These are phyloP conservation scores for Colletotrichum magnum DNA, from an alignment of 2,329 filamentous ascomycete species.

Conservation along the genomic window DNA sequence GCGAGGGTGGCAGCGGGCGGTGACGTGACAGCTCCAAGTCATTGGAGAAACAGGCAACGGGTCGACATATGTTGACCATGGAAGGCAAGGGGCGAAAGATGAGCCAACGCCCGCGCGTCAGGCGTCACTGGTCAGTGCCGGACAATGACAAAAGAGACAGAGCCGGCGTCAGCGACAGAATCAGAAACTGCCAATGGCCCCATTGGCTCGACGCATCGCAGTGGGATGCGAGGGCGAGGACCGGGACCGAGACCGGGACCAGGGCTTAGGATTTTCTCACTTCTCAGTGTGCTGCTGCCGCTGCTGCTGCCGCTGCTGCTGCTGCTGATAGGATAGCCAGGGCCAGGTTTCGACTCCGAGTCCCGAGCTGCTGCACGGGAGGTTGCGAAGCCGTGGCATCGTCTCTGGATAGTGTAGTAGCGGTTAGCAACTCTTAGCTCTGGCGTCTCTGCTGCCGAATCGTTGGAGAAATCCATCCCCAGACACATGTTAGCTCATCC, in stretches of 20 bases:
- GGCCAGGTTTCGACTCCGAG: slow-evolving; percentile 29
- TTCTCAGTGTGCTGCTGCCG: too few relatives aligned
- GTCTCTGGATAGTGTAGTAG: neutral
- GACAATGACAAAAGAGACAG: neutral
- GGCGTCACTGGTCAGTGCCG: slow-evolving; percentile 5
- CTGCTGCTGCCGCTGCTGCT: too few relatives aligned
- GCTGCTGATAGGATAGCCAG: too few relatives aligned
- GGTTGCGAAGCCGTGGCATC: slow-evolving; percentile 33
- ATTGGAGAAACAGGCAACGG: slow-evolving; percentile 30
- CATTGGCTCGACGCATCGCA: neutral
- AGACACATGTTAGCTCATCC: slow-evolving; percentile 13
- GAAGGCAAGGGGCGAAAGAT: slow-evolving; percentile 2
- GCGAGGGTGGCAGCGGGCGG: neutral
- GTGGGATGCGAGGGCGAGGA: slow-evolving; percentile 3
- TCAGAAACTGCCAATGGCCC: neutral
- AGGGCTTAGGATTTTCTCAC: slow-evolving; percentile 5
- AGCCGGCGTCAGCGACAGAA: neutral
- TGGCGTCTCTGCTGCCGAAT: neutral
- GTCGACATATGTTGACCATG: slow-evolving; percentile 16
- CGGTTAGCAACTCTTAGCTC: slow-evolving; percentile 1
- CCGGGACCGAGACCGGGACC: slow-evolving; percentile 7
- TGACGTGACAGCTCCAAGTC: slow-evolving; percentile 30
- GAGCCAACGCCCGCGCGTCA: slow-evolving; percentile 2
- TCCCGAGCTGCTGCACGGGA: slow-evolving; percentile 34
- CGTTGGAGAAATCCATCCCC: slow-evolving; percentile 11